Percentiles rank a stretch among this genome's conserved stretches.
Conservation (phyloP, 352 stramenopile species). For the Globisporangium orthogonon region DNA sequence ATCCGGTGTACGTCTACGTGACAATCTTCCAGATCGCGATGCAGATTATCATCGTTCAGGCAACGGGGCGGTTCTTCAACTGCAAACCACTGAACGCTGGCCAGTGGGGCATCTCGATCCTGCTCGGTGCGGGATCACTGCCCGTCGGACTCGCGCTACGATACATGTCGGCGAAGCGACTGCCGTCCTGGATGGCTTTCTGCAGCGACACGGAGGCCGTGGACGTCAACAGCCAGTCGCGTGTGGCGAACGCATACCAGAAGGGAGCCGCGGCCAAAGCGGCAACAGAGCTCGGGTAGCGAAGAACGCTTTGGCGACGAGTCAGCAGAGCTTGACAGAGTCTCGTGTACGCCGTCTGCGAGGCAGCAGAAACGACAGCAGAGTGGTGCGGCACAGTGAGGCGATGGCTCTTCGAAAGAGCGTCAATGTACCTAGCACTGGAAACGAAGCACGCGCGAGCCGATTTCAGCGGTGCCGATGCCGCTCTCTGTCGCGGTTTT, state of each 20-base stretch:
- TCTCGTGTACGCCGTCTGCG: not conserved
- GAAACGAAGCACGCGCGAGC: no score
- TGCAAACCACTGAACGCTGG: constrained; percentile 32
- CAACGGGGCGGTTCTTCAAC: constrained; percentile 80
- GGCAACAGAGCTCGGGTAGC: constrained; percentile 7
- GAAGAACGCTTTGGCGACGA: not conserved
- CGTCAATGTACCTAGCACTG: no score
- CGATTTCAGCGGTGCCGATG: no score
- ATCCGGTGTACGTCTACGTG: constrained; percentile 92
- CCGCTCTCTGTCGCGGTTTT: no score
- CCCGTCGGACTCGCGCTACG: constrained; percentile 49
- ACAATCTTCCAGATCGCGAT: constrained; percentile 86
- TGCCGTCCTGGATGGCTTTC: constrained; percentile 48
- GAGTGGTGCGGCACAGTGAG: not conserved
- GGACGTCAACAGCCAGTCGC: constrained; percentile 22
- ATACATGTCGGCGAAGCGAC: constrained; percentile 36
- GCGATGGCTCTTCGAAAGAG: no score
- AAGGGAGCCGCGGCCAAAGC: constrained; percentile 27
- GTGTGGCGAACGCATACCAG: constrained; percentile 21
- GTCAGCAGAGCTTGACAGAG: not conserved
- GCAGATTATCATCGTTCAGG: constrained; percentile 94
- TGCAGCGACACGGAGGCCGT: constrained; percentile 44
- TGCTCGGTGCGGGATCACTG: constrained; percentile 31
- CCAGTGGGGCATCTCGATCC: constrained; percentile 58
- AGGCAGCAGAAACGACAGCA: not conserved